Evolutionary conservation across 345 rosid genomes (phyloP).

Genomic region (Pelargonium nanum): DNA sequence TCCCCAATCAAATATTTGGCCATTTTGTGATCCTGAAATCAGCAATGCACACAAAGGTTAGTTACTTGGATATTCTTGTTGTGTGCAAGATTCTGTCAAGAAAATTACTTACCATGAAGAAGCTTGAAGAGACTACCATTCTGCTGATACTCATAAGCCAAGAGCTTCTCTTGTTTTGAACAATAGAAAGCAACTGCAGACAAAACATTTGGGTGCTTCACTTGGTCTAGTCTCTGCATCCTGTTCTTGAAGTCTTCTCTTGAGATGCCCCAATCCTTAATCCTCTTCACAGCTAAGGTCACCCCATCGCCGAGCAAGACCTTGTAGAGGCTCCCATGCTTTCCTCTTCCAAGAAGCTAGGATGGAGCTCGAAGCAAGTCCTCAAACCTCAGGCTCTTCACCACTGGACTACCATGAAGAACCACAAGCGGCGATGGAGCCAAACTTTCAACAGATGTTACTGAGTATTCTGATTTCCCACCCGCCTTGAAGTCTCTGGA

Average conservation of each 20-base stretch:
- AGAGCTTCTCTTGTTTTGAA: constrained; percentile 17
- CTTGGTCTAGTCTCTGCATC: constrained; percentile 13
- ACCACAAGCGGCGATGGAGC: constrained; percentile 5
- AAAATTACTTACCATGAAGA: constrained; percentile 10
- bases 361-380: constrained; percentile 13
- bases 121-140: constrained; percentile 20
- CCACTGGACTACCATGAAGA: constrained; percentile 1
- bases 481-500: constrained; percentile 2
- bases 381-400: constrained; percentile 11
- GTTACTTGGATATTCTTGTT: too few relatives aligned
- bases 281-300: constrained; percentile 15
- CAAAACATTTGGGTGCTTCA: constrained; percentile 9
- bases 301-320: constrained; percentile 4
- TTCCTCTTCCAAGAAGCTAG: constrained; percentile 11
- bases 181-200: constrained; percentile 9
- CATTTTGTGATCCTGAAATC: constrained; percentile 8
- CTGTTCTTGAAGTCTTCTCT: constrained; percentile 11
- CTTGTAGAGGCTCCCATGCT: constrained; percentile 16
- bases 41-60: not conserved
- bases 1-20: constrained; percentile 10
- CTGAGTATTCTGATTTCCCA: constrained; percentile 10
- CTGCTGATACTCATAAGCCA: constrained; percentile 13
- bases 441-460: constrained; percentile 12
- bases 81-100: too few relatives aligned
- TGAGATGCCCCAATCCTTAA: constrained; percentile 4